A percentile compares a stretch with the other conserved stretches of the same genome.
These are phyloP conservation scores for Ensete glaucum DNA, from an alignment of 176 grass and related monocot genomes.

Conservation along the genomic window DNA sequence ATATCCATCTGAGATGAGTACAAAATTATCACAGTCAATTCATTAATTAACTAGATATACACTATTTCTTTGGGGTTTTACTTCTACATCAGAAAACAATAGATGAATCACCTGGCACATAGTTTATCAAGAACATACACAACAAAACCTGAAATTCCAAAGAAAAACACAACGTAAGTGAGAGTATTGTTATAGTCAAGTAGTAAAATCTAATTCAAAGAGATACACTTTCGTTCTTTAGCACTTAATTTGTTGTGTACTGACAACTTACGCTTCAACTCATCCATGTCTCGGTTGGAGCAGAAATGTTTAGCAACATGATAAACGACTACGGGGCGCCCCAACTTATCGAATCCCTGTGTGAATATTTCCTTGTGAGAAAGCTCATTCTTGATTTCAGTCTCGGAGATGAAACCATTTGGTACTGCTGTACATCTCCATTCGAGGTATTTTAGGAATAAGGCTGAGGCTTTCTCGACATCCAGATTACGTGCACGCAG, in stretches of 20 bases:
- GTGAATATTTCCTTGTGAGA: slow-evolving; percentile 20
- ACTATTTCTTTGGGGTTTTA: background rate
- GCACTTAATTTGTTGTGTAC: background rate
- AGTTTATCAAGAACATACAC: slow-evolving; percentile 26
- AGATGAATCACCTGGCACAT: slow-evolving; percentile 28
- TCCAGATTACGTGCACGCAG: slow-evolving; percentile 27
- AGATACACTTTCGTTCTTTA: no score
- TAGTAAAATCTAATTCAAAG: no score
- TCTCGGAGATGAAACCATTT: slow-evolving; percentile 26
- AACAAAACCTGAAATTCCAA: slow-evolving; percentile 27
- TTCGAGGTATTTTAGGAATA: slow-evolving; percentile 21
- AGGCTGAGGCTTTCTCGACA: slow-evolving; percentile 18
- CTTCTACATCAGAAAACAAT: no score
- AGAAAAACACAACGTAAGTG: background rate
- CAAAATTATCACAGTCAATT: background rate
- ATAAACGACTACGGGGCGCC: slow-evolving; percentile 21
- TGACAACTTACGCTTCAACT: slow-evolving; percentile 22
- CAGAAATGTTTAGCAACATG: slow-evolving; percentile 19
- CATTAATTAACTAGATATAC: background rate
- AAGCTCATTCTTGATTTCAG: slow-evolving; percentile 32
- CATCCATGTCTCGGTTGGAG: slow-evolving; percentile 23
- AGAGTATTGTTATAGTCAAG: background rate
- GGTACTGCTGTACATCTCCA: slow-evolving; percentile 19
- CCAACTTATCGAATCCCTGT: slow-evolving; percentile 29
- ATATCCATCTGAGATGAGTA: no score